A percentile compares a stretch with the other conserved stretches of the same genome.
phyloP scores from a whole-genome alignment of 768 basidiomycete genomes.

The Leccinum arenicola region DNA sequence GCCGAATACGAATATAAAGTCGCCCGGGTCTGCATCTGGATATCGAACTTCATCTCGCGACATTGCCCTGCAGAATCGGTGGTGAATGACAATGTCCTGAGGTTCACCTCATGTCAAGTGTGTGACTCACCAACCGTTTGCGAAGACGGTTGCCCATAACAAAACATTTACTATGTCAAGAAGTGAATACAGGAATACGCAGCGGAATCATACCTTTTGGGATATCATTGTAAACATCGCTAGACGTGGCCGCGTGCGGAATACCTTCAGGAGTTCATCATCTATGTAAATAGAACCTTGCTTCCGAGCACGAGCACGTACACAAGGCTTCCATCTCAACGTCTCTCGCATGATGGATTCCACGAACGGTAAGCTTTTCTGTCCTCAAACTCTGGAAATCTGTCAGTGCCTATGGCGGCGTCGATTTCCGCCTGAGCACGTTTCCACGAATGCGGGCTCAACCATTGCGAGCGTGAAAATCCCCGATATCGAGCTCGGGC shows the following conservation, averaged over 20 bases:
- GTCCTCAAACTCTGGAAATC: not conserved
- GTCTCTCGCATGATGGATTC: not conserved
- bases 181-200: not conserved
- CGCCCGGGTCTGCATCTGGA: not conserved
- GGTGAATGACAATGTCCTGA: not conserved
- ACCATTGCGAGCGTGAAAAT: not conserved
- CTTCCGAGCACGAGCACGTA: not conserved
- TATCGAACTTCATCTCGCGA: conserved; percentile 3
- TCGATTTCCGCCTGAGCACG: not conserved
- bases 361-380: not conserved
- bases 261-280: not conserved
- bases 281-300: not conserved
- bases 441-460: not conserved
- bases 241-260: conserved; percentile 30
- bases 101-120: not conserved
- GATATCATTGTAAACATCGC: conserved; percentile 44
- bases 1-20: not conserved
- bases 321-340: not conserved
- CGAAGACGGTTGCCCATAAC: not conserved
- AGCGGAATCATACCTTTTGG: conserved; percentile 36
- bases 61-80: not conserved
- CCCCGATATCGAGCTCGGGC: not conserved
- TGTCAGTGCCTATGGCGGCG: not conserved
- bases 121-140: not conserved
- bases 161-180: not conserved